Evolutionary conservation across 805 yeast species (phyloP), one percentile per base, ranked within the genome.

Genomic region (Nakazawaea sp.): DNA sequence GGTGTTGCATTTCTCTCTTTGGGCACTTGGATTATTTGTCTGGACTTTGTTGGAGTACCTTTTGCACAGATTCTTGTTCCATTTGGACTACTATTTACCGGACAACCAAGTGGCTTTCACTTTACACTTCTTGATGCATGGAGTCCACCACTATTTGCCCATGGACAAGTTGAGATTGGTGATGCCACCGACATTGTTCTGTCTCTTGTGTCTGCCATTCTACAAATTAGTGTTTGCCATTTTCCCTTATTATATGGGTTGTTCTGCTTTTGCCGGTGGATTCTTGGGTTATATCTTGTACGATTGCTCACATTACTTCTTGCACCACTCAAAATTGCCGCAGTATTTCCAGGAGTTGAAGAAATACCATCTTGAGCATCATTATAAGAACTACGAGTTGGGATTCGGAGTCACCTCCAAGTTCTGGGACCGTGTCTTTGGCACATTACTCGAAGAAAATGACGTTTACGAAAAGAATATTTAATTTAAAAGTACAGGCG

Each of bases 371-470:
- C 72, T 92, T 61, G 97, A 90, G 59, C 99, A 92, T 61, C 99
- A 92, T 58, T 92, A 92, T 69, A 89, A 90, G 67, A 90, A 92
- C 62, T 92, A 86, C 61, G 95, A 94, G 61, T 65, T 89, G 49
- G 99, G 97, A 1, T 92, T 89, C 50, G 99, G 99, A 48, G 97
- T 92, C 45, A 87, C 97, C 21, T 74, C 88, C 44, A 78, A 75
- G 62, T 86, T 86, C 62, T 92, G 98, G 98, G 98, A 92, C 59
- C 72, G 63, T 19, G 85, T 92, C 9, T 92, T 92, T 58, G 85
- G 83, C 41, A 90, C 97, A 28, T 81, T 78, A 46, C 66, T 87
- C 51, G 69, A 72, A 31, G 64, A 64, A 17, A 61, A 60, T 29
- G 56, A 52, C 33, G 68, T 76, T 31, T 67, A 52, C 45, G 58